Conservation (phyloP, 768 basidiomycete species). For the Cystobasidium tubakii region DNA sequence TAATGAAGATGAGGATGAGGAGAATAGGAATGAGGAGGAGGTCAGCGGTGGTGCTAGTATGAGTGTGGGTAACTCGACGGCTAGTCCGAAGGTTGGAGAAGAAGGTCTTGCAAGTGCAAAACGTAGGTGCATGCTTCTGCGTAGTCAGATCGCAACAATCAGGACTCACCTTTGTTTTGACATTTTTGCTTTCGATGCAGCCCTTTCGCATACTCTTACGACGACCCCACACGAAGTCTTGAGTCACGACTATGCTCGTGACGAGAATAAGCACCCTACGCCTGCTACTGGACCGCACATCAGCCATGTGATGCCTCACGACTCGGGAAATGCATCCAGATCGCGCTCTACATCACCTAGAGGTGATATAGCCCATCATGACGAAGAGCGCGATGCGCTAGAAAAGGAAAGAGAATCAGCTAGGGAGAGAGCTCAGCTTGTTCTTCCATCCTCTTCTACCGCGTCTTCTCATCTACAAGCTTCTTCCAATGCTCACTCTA, state of each 20-base stretch:
- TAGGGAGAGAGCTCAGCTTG: not conserved
- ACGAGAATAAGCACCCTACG: not conserved
- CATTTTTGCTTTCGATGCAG: not conserved
- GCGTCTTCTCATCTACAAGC: not conserved
- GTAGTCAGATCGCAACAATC: too few species aligned
- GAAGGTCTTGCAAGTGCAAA: not conserved
- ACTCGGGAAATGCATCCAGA: not conserved
- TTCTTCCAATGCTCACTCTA: too few species aligned
- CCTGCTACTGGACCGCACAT: not conserved
- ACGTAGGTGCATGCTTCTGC: too few species aligned
- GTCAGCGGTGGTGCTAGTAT: not conserved
- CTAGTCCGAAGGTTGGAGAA: not conserved
- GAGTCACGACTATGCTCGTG: not conserved
- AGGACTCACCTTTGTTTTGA: too few species aligned
- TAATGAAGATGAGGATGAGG: conserved; percentile 10
- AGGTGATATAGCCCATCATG: not conserved
- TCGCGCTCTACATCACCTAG: not conserved
- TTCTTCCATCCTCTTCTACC: not conserved
- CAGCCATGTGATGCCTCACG: not conserved
- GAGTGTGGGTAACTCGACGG: not conserved
- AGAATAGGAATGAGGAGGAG: not conserved
- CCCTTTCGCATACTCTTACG: not conserved
- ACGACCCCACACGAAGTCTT: not conserved
- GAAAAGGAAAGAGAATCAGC: conserved; percentile 4
- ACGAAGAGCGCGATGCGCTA: not conserved